These are phyloP conservation scores for Oenanthe sinensis DNA, from an alignment of 129 eudicot genomes.

Conservation along the genomic window DNA sequence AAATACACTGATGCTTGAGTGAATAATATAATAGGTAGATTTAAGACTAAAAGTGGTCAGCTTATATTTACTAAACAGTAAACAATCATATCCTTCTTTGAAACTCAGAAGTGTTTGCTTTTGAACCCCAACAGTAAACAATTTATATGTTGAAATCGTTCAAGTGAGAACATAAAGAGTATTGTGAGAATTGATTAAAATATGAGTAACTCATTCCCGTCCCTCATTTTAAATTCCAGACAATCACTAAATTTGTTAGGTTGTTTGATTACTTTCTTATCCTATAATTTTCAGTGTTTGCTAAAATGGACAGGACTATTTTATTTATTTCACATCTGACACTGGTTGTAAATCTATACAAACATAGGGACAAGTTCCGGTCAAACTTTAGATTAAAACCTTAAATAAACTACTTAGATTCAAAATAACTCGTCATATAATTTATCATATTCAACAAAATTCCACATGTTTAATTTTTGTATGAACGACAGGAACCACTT, in stretches of 20 bases:
- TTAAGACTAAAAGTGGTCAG: background rate
- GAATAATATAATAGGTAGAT: background rate
- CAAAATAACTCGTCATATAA: background rate
- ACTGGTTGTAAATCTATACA: too few species aligned
- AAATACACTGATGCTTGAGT: background rate
- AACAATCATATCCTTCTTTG: background rate
- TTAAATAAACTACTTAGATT: background rate
- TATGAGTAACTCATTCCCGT: background rate
- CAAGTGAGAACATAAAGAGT: background rate
- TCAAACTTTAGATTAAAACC: background rate
- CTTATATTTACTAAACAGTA: background rate
- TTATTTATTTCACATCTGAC: too few species aligned
- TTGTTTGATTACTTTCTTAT: too few species aligned
- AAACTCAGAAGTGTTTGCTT: background rate
- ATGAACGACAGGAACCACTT: background rate
- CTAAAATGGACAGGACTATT: too few species aligned
- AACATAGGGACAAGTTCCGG: background rate
- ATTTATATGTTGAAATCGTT: background rate
- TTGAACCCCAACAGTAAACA: background rate
- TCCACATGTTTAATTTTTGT: background rate
- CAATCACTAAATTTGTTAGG: background rate
- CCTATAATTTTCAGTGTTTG: too few species aligned
- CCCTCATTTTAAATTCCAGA: background rate
- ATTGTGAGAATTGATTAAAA: too few species aligned
- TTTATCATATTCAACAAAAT: background rate